A percentile compares a stretch with the other conserved stretches of the same genome.
These are phyloP conservation scores for Rhizodiscina lignyota DNA, from an alignment of 495 filamentous ascomycete genomes.

Conservation along the genomic window DNA sequence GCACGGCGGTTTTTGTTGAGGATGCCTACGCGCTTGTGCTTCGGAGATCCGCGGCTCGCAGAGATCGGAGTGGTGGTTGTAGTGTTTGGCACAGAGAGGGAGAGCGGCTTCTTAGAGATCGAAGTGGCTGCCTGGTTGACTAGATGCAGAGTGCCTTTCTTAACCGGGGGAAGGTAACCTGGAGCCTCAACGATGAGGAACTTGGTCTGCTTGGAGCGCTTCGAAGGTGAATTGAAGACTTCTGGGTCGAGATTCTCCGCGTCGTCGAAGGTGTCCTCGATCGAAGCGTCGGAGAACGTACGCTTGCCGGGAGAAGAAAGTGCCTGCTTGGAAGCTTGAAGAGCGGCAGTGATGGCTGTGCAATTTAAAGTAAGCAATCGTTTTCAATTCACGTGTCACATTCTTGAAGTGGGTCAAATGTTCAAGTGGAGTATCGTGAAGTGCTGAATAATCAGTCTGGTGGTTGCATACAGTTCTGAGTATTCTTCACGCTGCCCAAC, in stretches of 20 bases:
- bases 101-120: constrained; percentile 19
- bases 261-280: constrained; percentile 40
- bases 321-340: constrained; percentile 1
- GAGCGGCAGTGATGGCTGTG: background rate
- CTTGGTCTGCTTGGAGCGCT: constrained; percentile 51
- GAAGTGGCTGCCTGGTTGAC: background rate
- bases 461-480: constrained; percentile 34
- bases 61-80: constrained; percentile 23
- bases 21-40: constrained; percentile 42
- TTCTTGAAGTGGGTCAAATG: background rate
- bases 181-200: constrained; percentile 2
- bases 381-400: too few relatives aligned
- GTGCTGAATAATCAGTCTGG: background rate
- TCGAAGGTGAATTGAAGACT: constrained; percentile 38
- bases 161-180: too few relatives aligned
- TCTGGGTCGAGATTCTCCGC: constrained; percentile 70
- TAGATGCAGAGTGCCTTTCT: constrained; percentile 4
- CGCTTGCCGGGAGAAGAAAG: constrained; percentile 23
- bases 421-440: background rate
- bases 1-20: constrained; percentile 40
- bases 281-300: constrained; percentile 15
- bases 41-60: constrained; percentile 43
- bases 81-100: constrained; percentile 20
- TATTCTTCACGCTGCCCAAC: constrained; percentile 31
- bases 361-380: background rate